Evolutionary conservation across 2,329 filamentous ascomycete genomes (phyloP), one percentile per base, ranked within the genome.

Genomic region (Epichloe sp.): DNA sequence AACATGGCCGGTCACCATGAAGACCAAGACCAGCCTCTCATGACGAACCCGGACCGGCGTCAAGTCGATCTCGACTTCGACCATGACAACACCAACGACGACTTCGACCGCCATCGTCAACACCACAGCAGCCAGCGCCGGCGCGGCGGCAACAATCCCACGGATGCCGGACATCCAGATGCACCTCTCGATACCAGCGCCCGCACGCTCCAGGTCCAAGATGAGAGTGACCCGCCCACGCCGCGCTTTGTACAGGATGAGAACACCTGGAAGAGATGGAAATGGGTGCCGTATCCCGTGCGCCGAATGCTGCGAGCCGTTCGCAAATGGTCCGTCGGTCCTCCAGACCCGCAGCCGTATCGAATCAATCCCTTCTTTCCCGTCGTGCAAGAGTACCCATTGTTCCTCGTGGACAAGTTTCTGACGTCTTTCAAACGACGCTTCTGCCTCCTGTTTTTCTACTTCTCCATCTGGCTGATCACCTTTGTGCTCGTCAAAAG

Each of bases 401-500:
- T 86, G 53, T 67, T 68, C 44, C 66, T 88, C 42, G 62, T 88
- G 52, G 77, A 88, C 55, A 75, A 70, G 50, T 77, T 79, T 57
- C 68, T 86, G 2, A 82, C 83, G 0, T 75, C 75, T 52, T 68
- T 67, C 55, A 76, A 69, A 55, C 80, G 85, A 49, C 78, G 81
- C 41, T 62, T 78, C n/a, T 70, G 70, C 58, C 68, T 86, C 5
- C 69, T 85, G 47, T 65, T 80, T 43, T 66, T 72, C 37, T 84
- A 82, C 56, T 78, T 85, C 47, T 73, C 76, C 34, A 65, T 78
- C 48, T 93, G 86, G 87, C 65, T 88, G 15, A 62, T 86, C 47
- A 75, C 77, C 0, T 91, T 90, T 63, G 74, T 77, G 21, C 63
- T 88, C 42, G 77, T 91, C 23, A 76, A 86, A 65, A 78, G 82